Base-by-base conservation (phyloP, 768 basidiomycete genomes). In the Lactarius vividus region DNA sequence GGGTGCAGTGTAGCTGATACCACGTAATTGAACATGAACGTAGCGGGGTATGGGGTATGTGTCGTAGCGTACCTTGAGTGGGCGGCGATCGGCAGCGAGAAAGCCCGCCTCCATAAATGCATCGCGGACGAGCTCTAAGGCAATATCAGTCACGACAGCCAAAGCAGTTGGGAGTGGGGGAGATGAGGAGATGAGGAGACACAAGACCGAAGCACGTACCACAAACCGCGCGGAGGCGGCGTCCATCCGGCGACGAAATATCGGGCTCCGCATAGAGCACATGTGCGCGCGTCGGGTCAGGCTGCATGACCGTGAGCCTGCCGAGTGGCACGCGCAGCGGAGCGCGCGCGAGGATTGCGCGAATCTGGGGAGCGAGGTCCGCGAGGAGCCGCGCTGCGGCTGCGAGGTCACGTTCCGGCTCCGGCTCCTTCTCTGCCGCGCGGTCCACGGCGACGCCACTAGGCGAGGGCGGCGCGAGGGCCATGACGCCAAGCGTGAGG, bases 401-500 rank as follows among this genome's bases (percentile, higher is more conserved):
- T 0, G 57, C 56, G 15, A 79, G 63, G 11, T 74, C 75, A 18
- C 10, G 37, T 5, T 0, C 13, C 6, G 8, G 10, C 26, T n/a
- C 33, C n/a, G 3, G 13, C 11, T 16, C 31, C 6, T 18, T 11
- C 31, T 15, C 18, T 20, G 3, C 52, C n/a, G 46, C n/a, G 4
- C 11, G 6, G 39, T 18, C 39, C 6, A 40, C 39, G 39, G 3
- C 40, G 16, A 6, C 7, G 6, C 16, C 5, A 15, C 16, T 18
- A 5, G 73, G 79, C 40, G 42, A 39, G 2, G 18, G 8, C 1
- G n/a, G 23, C 4, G 35, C 73, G 39, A 91, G 84, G 0, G 82
- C 76, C 87, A 92, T 88, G 1, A 91, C 88, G 1, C 89, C 90
- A 2, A 92, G 76, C 0, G 90, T 92, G 63, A 92, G 75, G 74